Evolutionary conservation across 1,139 yeast genomes (phyloP), one percentile per base, ranked within the genome.

Genomic region (Pichia terricola): DNA sequence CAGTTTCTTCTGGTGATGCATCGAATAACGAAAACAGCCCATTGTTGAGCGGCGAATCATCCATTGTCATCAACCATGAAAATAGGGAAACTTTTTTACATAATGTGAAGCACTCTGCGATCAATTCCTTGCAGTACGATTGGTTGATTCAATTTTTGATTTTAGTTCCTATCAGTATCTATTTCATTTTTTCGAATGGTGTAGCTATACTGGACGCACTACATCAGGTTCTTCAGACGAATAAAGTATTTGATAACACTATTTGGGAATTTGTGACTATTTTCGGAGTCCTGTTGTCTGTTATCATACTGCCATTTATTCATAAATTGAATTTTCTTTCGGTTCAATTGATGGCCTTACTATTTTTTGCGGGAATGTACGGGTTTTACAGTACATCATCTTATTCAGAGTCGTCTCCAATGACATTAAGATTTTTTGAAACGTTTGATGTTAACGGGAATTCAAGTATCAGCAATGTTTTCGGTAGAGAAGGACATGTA

Each of bases 101-200:
- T 22, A 56, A 53, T 22, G 38, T 57, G 32, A 59, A 55, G 38
- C 45, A 50, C 3, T 53, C 59, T 3, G 63, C 68, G 28, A 56
- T 60, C 34, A 71, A 72, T 43, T 70, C 75, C 5, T 69, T 70
- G 48, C 70, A 81, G 39, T 86, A 82, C 58, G 94, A 84, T 55
- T 87, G 96, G 95, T 71, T 81, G 7, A 53, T 85, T 28, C 95
- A 87, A 61, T 85, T 76, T 54, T 53, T 83, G 32, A 51, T 81
- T 4, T 61, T 81, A 33, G 85, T 81, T 6, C 95, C 95, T 4
- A 42, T 83, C n/a, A 68, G 80, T 0, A 66, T 78, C 1, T 70
- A 74, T 39, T 51, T 81, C 30, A 56, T 78, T 25, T 76, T 72
- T 52, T 65, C 72, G 40, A 67, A 72, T 38, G 76, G 81, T 1